Conservation (phyloP, 2,329 filamentous ascomycete genomes). For the Dryadomyces sulphureus region DNA sequence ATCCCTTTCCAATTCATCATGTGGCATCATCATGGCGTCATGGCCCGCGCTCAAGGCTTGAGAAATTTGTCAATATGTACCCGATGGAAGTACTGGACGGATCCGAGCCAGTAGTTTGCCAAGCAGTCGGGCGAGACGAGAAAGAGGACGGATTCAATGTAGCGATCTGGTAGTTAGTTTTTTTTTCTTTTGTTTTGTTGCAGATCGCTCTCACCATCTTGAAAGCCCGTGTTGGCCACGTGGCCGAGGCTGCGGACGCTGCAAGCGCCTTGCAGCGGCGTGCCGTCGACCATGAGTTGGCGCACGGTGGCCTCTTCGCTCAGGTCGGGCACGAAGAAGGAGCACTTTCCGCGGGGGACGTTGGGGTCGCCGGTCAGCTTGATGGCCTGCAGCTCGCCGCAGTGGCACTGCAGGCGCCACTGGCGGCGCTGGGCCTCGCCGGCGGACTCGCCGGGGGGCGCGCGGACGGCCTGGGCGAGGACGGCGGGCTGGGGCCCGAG, state of each 20-base stretch:
- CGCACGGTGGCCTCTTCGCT: slow-evolving; percentile 38
- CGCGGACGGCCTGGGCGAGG: slow-evolving; percentile 10
- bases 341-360: slow-evolving; percentile 72
- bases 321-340: slow-evolving; percentile 69
- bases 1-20: not conserved
- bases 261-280: slow-evolving; percentile 57
- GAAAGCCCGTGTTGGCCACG: slow-evolving; percentile 59
- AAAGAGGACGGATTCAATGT: slow-evolving; percentile 61
- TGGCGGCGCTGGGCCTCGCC: slow-evolving; percentile 30
- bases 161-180: slow-evolving; percentile 41
- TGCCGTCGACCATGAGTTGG: slow-evolving; percentile 47
- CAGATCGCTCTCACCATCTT: slow-evolving; percentile 40
- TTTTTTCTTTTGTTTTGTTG: too few relatives aligned
- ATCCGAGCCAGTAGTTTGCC: slow-evolving; percentile 62
- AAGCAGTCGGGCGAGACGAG: slow-evolving; percentile 63
- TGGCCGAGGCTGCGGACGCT: slow-evolving; percentile 65
- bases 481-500: not conserved
- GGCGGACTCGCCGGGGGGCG: slow-evolving; percentile 24
- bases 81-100: slow-evolving; percentile 46
- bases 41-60: not conserved
- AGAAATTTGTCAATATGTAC: slow-evolving; percentile 41
- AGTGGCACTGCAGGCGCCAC: slow-evolving; percentile 34
- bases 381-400: slow-evolving; percentile 62
- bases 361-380: slow-evolving; percentile 90
- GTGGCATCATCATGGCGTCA: not conserved